A percentile compares a stretch with the other conserved stretches of the same genome.
Conservation (phyloP, 2,329 filamentous ascomycete species). For the Pezicula radicicola region DNA sequence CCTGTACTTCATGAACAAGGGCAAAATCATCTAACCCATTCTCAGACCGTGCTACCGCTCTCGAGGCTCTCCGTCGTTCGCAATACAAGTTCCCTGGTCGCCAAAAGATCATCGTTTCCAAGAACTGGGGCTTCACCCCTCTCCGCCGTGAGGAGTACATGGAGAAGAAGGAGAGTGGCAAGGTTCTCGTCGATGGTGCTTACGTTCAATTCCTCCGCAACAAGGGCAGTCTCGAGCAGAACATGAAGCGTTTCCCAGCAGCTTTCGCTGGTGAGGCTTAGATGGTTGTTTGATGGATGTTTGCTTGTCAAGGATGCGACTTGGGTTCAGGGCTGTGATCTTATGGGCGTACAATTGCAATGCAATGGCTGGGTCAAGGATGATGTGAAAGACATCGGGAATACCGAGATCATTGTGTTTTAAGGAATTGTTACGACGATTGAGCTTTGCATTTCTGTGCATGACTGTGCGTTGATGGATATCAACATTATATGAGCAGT, state of each 20-base stretch:
- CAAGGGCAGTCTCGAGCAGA: slow-evolving; percentile 80
- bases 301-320: neutral
- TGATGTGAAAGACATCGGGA: neutral
- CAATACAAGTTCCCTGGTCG: slow-evolving; percentile 99
- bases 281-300: slow-evolving; percentile 3
- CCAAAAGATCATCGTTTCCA: slow-evolving; percentile 99
- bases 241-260: slow-evolving; percentile 93
- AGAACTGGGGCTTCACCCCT: slow-evolving; percentile 99
- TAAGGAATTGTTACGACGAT: neutral
- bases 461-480: too few relatives aligned
- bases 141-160: slow-evolving; percentile 97
- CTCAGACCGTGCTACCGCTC: slow-evolving; percentile 80
- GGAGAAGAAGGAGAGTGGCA: slow-evolving; percentile 88
- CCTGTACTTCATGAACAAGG: neutral
- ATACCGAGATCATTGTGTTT: neutral
- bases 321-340: neutral
- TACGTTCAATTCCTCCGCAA: slow-evolving; percentile 99
- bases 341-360: slow-evolving; percentile 4
- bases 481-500: too few relatives aligned
- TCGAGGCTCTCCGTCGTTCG: slow-evolving; percentile 97
- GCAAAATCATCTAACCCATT: slow-evolving; percentile 23
- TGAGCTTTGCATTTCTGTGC: neutral
- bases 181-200: slow-evolving; percentile 94
- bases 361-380: slow-evolving; percentile 1
- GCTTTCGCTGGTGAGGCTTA: slow-evolving; percentile 60